phyloP scores from a whole-genome alignment of 177 flowering plant species.

The Vitis hybrid region DNA sequence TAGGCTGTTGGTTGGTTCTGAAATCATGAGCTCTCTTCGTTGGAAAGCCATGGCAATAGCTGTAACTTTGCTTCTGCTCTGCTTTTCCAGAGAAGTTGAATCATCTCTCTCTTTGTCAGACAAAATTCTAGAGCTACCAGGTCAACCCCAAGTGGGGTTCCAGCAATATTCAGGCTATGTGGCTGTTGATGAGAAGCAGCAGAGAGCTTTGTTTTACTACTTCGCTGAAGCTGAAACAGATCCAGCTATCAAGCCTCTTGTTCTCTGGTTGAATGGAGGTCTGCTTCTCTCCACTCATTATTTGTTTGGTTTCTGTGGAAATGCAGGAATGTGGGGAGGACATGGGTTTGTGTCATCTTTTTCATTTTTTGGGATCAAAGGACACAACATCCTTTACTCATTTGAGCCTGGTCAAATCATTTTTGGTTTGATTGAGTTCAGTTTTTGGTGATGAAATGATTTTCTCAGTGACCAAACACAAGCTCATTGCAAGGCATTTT shows the following conservation, averaged over 20 bases:
- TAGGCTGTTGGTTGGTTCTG: constrained; percentile 3
- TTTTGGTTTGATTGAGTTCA: too few relatives aligned
- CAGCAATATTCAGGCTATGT: constrained; percentile 60
- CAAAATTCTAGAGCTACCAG: constrained; percentile 37
- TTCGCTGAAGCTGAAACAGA: constrained; percentile 51
- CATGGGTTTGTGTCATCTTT: background rate
- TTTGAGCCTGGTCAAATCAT: too few relatives aligned
- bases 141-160: constrained; percentile 54
- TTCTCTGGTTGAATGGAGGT: constrained; percentile 69
- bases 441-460: too few relatives aligned
- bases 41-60: constrained; percentile 16
- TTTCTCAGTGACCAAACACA: too few relatives aligned
- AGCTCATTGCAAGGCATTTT: too few relatives aligned
- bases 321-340: background rate
- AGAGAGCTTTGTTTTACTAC: constrained; percentile 54
- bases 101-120: constrained; percentile 20
- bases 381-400: background rate
- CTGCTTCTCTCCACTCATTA: background rate
- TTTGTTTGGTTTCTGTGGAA: too few relatives aligned
- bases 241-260: constrained; percentile 59
- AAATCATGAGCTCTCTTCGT: constrained; percentile 4
- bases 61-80: constrained; percentile 12
- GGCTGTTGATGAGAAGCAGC: constrained; percentile 39
- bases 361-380: background rate
- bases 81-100: constrained; percentile 9